phyloP scores from a whole-genome alignment of 192 early-diverging fungal species.

The Entomortierella parvispora region DNA sequence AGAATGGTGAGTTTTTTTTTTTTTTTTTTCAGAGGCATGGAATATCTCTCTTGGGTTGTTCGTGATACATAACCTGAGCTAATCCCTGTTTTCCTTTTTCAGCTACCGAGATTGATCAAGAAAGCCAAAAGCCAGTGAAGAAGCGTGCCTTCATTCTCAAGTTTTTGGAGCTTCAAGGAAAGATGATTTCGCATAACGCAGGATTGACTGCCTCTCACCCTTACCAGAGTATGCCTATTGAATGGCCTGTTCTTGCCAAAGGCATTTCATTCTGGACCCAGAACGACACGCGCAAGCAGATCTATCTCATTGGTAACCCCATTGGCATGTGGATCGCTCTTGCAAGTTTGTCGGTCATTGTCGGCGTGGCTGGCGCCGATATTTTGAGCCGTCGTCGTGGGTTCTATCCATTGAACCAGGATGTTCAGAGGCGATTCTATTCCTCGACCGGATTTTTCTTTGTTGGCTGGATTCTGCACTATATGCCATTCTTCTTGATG shows the following conservation, averaged over 20 bases:
- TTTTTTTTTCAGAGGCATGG: conserved; percentile 40
- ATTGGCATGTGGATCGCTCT: conserved; percentile 86
- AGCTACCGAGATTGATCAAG: conserved; percentile 57
- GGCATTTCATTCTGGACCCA: conserved; percentile 95
- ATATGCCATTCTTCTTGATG: conserved; percentile 92
- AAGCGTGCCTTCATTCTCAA: conserved; percentile 79
- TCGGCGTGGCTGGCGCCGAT: conserved; percentile 73
- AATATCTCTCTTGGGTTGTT: not conserved
- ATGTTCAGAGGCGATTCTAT: conserved; percentile 68
- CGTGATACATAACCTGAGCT: conserved; percentile 28
- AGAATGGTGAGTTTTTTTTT: conserved; percentile 62
- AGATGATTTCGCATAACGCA: conserved; percentile 93
- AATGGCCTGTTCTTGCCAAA: conserved; percentile 89
- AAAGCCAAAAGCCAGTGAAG: conserved; percentile 62
- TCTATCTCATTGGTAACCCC: conserved; percentile 93
- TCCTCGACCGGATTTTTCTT: conserved; percentile 83
- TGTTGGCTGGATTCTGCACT: conserved; percentile 87
- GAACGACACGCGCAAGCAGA: conserved; percentile 77
- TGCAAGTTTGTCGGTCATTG: conserved; percentile 66
- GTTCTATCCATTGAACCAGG: conserved; percentile 68
- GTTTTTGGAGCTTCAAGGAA: conserved; percentile 86
- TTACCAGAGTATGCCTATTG: conserved; percentile 82
- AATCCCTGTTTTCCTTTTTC: too few species aligned
- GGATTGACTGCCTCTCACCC: conserved; percentile 92
- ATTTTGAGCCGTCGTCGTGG: conserved; percentile 78